Evolutionary conservation across 192 early-diverging fungal genomes (phyloP).

Genomic region (Entomortierella chlamydospora): DNA sequence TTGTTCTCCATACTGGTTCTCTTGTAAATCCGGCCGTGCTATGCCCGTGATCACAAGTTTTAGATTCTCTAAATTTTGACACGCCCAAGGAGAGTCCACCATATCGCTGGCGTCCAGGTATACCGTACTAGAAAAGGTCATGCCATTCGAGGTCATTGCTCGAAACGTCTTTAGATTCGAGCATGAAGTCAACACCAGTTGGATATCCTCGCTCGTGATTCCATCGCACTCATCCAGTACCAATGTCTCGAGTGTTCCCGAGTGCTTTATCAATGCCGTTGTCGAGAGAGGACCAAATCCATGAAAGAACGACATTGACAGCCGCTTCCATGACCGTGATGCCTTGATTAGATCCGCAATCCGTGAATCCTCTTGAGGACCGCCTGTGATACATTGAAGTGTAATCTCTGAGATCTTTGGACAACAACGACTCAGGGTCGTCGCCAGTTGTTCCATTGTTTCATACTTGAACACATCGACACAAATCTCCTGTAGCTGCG

Average conservation of each 20-base stretch:
- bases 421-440: slow-evolving; percentile 7
- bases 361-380: slow-evolving; percentile 29
- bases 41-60: slow-evolving; percentile 40
- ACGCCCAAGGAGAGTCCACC: slow-evolving; percentile 37
- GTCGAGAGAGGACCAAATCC: slow-evolving; percentile 31
- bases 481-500: background rate
- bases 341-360: slow-evolving; percentile 25
- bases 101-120: slow-evolving; percentile 46
- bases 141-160: slow-evolving; percentile 38
- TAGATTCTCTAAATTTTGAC: slow-evolving; percentile 19
- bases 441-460: slow-evolving; percentile 6
- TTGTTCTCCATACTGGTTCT: slow-evolving; percentile 22
- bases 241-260: slow-evolving; percentile 18
- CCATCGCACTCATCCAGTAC: slow-evolving; percentile 44
- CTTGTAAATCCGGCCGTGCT: slow-evolving; percentile 28
- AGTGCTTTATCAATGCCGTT: slow-evolving; percentile 25
- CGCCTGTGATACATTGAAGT: slow-evolving; percentile 18
- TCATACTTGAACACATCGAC: slow-evolving; percentile 17
- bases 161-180: slow-evolving; percentile 16
- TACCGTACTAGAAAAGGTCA: slow-evolving; percentile 29
- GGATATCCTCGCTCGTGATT: slow-evolving; percentile 33
- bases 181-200: slow-evolving; percentile 26
- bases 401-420: slow-evolving; percentile 20
- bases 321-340: slow-evolving; percentile 10
- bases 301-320: slow-evolving; percentile 37